A percentile compares a stretch with the other conserved stretches of the same genome.
These are phyloP conservation scores for Podosphaera leucotricha DNA, from an alignment of 2,329 filamentous ascomycete species.

Conservation along the genomic window DNA sequence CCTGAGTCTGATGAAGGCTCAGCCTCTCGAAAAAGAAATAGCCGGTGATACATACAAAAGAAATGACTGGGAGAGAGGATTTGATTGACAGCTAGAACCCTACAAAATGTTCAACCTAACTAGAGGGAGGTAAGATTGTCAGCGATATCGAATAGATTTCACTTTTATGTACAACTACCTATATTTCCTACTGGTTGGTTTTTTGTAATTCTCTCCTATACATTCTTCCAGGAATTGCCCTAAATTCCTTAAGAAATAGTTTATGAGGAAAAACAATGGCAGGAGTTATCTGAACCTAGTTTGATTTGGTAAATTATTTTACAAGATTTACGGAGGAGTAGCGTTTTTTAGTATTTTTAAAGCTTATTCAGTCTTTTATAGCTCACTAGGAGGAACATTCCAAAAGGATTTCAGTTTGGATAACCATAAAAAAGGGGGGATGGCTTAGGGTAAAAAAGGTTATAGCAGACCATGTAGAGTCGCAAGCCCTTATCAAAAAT, in stretches of 20 bases:
- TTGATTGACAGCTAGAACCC: no score
- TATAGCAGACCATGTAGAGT: no score
- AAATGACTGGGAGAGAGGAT: not conserved
- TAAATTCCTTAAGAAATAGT: not conserved
- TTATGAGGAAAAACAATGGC: not conserved
- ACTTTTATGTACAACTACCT: not conserved
- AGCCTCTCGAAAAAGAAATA: conserved; percentile 7
- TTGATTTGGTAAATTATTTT: not conserved
- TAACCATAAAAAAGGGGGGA: no score
- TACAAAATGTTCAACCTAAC: no score
- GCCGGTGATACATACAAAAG: not conserved
- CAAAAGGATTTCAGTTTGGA: not conserved
- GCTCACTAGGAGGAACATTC: no score
- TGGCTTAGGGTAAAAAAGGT: no score
- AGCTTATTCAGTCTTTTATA: not conserved
- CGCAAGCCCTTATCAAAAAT: no score
- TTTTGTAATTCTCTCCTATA: not conserved
- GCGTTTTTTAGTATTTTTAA: not conserved
- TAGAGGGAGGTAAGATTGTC: not conserved
- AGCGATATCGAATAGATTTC: not conserved
- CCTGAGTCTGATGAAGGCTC: conserved; percentile 14
- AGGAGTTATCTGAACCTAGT: not conserved
- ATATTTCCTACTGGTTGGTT: not conserved
- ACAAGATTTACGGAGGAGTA: not conserved
- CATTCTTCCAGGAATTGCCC: not conserved